These are phyloP conservation scores for Fistulinella cinereoalba DNA, from an alignment of 1,284 basidiomycete species.

Conservation along the genomic window DNA sequence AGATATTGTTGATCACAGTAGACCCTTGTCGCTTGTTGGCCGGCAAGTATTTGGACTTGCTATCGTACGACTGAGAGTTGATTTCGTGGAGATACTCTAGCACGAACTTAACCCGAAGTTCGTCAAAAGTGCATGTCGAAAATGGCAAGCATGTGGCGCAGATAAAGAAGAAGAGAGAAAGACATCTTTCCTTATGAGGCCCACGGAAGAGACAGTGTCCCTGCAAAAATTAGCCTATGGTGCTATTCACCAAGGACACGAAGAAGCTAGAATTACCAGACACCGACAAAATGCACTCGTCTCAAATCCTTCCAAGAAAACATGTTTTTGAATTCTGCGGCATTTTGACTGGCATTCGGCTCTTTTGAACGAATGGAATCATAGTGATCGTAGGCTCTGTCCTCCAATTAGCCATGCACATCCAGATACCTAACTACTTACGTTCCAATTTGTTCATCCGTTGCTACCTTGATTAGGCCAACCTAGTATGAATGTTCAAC, in stretches of 20 bases:
- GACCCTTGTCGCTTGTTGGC: no score
- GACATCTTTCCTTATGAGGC: slow-evolving; percentile 21
- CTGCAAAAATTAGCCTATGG: slow-evolving; percentile 2
- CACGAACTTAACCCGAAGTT: slow-evolving; percentile 37
- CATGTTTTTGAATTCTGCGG: slow-evolving; percentile 19
- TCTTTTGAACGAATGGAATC: slow-evolving; percentile 10
- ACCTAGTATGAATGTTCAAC: not conserved
- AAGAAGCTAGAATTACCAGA: slow-evolving; percentile 22
- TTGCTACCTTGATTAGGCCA: not conserved
- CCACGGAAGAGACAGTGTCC: slow-evolving; percentile 31
- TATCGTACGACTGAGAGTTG: slow-evolving; percentile 9
- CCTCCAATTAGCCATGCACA: not conserved
- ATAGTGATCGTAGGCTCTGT: slow-evolving; percentile 21
- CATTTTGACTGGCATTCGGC: slow-evolving; percentile 13
- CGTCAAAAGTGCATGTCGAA: slow-evolving; percentile 32
- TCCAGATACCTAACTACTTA: not conserved
- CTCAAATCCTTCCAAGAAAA: slow-evolving; percentile 18
- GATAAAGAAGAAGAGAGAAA: slow-evolving; percentile 21
- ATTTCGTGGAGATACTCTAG: slow-evolving; percentile 31
- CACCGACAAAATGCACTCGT: slow-evolving; percentile 35
- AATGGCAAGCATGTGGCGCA: slow-evolving; percentile 23
- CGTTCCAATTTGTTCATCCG: not conserved
- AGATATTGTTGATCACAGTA: no score
- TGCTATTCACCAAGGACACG: not conserved
- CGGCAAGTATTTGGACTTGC: no score